A percentile compares a stretch with the other conserved stretches of the same genome.
These are phyloP conservation scores for Quercus robur DNA, from an alignment of 306 rosid genomes.

Conservation along the genomic window DNA sequence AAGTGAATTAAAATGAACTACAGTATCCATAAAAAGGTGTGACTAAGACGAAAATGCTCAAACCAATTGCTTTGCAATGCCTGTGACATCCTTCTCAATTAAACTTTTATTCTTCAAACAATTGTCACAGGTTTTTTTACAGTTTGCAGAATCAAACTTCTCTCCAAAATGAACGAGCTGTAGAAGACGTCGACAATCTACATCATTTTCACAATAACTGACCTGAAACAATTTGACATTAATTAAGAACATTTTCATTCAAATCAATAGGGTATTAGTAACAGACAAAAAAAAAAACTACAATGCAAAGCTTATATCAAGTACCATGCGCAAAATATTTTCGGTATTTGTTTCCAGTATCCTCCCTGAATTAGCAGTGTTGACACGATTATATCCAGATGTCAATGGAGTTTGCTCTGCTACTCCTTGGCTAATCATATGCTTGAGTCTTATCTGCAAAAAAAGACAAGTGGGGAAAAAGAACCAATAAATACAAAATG, in stretches of 20 bases:
- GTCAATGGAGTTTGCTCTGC: slow-evolving; percentile 61
- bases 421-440: slow-evolving; percentile 81
- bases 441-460: slow-evolving; percentile 82
- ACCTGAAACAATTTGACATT: slow-evolving; percentile 55
- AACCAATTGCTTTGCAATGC: slow-evolving; percentile 84
- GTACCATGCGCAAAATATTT: slow-evolving; percentile 90
- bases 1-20: slow-evolving; percentile 1
- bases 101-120: slow-evolving; percentile 67
- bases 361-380: slow-evolving; percentile 64
- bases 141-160: slow-evolving; percentile 72
- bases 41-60: slow-evolving; percentile 13
- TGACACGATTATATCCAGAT: slow-evolving; percentile 58
- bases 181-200: slow-evolving; percentile 83
- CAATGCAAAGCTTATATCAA: slow-evolving; percentile 7
- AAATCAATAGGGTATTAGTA: not conserved
- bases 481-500: slow-evolving; percentile 1
- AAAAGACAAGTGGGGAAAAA: slow-evolving; percentile 14
- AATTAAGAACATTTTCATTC: slow-evolving; percentile 12
- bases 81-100: slow-evolving; percentile 84
- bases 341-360: slow-evolving; percentile 83
- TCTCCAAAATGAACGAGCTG: slow-evolving; percentile 96
- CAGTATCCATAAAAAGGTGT: slow-evolving; percentile 11
- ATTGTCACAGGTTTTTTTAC: slow-evolving; percentile 96
- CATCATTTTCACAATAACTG: slow-evolving; percentile 90
- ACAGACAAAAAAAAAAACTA: slow-evolving; percentile 2